Conservation (phyloP, 75 land plant genomes). For the Gnetum montanum region DNA sequence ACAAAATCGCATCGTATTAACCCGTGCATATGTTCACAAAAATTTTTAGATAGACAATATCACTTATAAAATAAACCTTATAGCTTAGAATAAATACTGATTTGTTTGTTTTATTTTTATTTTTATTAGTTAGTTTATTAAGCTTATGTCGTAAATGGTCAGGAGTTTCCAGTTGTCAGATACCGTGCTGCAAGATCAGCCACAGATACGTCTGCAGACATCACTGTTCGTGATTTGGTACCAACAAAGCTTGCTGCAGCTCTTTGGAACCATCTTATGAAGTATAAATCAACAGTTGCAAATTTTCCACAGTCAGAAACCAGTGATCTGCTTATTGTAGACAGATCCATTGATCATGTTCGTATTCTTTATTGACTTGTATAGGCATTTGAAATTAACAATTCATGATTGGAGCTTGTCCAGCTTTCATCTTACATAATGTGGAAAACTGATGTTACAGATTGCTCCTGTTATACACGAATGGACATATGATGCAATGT, state of each 20-base stretch:
- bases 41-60: too few relatives aligned
- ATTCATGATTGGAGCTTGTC: not conserved
- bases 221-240: slow-evolving; percentile 71
- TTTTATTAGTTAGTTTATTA: too few relatives aligned
- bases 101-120: too few relatives aligned
- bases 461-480: slow-evolving; percentile 98
- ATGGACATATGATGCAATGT: slow-evolving; percentile 99
- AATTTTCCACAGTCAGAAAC: slow-evolving; percentile 80
- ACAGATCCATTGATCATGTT: slow-evolving; percentile 94
- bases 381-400: not conserved
- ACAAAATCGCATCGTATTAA: too few relatives aligned
- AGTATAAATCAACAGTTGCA: slow-evolving; percentile 51
- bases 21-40: too few relatives aligned
- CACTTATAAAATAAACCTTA: too few relatives aligned
- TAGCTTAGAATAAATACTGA: too few relatives aligned
- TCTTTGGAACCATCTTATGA: slow-evolving; percentile 65
- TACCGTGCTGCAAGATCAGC: slow-evolving; percentile 82
- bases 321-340: slow-evolving; percentile 91
- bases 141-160: too few relatives aligned
- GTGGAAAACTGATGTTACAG: slow-evolving; percentile 33
- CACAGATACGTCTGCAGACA: slow-evolving; percentile 43
- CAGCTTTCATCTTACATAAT: not conserved
- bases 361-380: slow-evolving; percentile 1
- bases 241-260: slow-evolving; percentile 94
- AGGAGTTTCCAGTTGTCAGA: slow-evolving; percentile 93